These are phyloP conservation scores for Stachybotrys chartarum DNA, from an alignment of 2,329 filamentous ascomycete species.

Conservation along the genomic window DNA sequence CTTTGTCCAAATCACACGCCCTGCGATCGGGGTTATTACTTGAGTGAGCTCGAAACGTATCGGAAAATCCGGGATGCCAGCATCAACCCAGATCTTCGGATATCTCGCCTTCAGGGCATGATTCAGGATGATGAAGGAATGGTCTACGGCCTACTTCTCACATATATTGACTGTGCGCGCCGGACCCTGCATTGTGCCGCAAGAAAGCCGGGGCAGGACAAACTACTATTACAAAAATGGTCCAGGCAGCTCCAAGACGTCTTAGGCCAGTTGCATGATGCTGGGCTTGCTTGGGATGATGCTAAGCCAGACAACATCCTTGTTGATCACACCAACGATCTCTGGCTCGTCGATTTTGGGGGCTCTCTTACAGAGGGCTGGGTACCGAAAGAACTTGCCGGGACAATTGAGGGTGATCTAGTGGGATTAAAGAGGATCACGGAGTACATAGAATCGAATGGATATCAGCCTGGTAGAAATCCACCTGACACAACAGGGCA, in stretches of 20 bases:
- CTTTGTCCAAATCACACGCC: too few relatives aligned
- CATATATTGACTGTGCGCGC: too few relatives aligned
- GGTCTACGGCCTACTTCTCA: too few relatives aligned
- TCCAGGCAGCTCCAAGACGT: too few relatives aligned
- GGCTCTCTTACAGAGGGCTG: neutral
- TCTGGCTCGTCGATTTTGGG: neutral
- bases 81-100: conserved; percentile 3
- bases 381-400: neutral
- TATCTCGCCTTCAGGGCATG: conserved; percentile 7
- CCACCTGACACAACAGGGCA: too few relatives aligned
- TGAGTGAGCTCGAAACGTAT: conserved; percentile 7
- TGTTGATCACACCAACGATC: neutral
- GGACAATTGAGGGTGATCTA: neutral
- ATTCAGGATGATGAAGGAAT: conserved; percentile 3
- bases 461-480: neutral
- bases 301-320: too few relatives aligned
- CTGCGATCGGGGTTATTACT: too few relatives aligned
- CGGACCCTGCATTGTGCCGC: too few relatives aligned
- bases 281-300: too few relatives aligned
- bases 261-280: too few relatives aligned
- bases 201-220: too few relatives aligned
- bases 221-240: too few relatives aligned
- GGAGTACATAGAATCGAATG: neutral
- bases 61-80: conserved; percentile 4
- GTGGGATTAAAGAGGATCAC: neutral